Base-by-base conservation (phyloP, 345 rosid genomes). In the Noccaea bulbosa region DNA sequence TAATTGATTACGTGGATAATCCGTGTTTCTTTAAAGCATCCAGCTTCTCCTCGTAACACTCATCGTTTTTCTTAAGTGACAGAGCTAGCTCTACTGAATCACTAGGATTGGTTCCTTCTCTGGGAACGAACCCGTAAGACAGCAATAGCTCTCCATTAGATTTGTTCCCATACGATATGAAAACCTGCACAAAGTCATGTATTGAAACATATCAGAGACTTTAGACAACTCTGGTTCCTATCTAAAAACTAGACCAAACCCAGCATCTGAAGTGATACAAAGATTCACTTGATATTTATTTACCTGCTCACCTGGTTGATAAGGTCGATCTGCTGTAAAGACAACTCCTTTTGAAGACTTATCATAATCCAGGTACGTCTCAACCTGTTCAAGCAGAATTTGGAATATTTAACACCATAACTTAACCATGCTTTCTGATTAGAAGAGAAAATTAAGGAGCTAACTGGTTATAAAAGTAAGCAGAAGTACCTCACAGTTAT, bases 261-360 rank as follows among this genome's bases (percentile, higher is more conserved):
- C 11, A 65, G 45, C 37, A 65, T 55, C 27, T 72, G 43, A 71
- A 33, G 40, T 71, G 20, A 46, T 55, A 72, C 12, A 48, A 8
- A 38, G 5, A 17, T 65, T 60, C 27, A 32, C 22, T 65, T 35
- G 9, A 27, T 20, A 48, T 40, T 33, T 72, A 16, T 65, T 79
- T 91, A 93, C 98, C 97, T 93, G 96, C 93, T 91, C 97, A 81
- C 95, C 95, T 82, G 90, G 95, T 85, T 89, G 93, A 87, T 89
- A 93, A 6, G 83, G 77, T 67, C 85, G 84, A 68, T 91, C 96
- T 60, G 95, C 84, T 24, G 93, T 81, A 57, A 87, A 93, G 60
- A 89, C 90, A 69, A 91, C 88, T 44, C 95, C 99, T 71, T 80
- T 62, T n/a, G 96, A 86, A 48, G 96, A 84, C 83, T 81, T 86